phyloP scores from a whole-genome alignment of 805 yeast genomes.

The Spathaspora boniae region DNA sequence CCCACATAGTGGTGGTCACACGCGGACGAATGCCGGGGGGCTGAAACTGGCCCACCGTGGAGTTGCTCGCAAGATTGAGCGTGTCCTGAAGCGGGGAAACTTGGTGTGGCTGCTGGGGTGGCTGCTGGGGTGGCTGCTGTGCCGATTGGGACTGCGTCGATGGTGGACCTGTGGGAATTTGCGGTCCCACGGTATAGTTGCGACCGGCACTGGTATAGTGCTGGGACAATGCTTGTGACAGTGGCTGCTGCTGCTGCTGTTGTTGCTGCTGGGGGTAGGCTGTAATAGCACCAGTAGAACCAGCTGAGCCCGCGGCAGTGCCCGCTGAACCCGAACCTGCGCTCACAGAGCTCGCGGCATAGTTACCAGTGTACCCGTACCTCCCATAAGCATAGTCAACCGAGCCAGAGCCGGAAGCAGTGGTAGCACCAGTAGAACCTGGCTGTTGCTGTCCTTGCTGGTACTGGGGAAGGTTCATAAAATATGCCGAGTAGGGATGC shows the following conservation, averaged over 20 bases:
- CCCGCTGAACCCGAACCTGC: no score
- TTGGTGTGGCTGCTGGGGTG: conserved; percentile 1
- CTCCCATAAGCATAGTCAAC: background rate
- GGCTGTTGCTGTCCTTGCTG: no score
- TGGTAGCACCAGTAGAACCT: background rate
- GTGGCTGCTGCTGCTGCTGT: conserved; percentile 8
- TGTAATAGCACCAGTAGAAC: background rate
- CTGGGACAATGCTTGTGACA: conserved; percentile 12
- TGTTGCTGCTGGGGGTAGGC: conserved; percentile 11
- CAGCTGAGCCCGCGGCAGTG: no score
- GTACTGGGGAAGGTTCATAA: no score
- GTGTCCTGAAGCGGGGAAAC: conserved; percentile 18
- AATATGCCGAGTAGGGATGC: no score
- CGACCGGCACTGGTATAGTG: conserved; percentile 17
- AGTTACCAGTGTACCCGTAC: background rate
- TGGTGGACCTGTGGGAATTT: conserved; percentile 6
- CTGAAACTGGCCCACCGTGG: conserved; percentile 42
- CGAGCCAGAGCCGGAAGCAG: background rate
- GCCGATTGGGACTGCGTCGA: conserved; percentile 4
- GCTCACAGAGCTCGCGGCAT: no score
- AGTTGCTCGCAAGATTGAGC: conserved; percentile 14
- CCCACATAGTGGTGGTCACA: conserved; percentile 88
- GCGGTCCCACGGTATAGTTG: conserved; percentile 3
- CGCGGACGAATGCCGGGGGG: conserved; percentile 53
- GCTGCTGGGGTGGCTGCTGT: conserved; percentile 8